Conservation (phyloP, 73 alveolate genomes). For the Uronychia setigera region DNA sequence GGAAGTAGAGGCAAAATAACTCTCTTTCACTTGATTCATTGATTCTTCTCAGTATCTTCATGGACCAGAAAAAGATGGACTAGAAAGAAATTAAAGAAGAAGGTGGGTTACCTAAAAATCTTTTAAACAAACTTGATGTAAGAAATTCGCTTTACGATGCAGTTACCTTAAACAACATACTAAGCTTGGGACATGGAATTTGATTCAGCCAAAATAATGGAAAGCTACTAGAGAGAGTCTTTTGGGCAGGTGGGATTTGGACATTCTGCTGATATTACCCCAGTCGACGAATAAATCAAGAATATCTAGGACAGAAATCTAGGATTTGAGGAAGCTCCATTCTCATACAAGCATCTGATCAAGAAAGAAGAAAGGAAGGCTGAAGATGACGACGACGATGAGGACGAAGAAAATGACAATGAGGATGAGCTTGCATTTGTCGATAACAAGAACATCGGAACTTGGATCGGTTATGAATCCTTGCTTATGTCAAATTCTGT, state of each 20-base stretch:
- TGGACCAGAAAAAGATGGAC: not conserved
- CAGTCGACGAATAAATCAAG: not conserved
- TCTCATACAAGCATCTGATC: no score
- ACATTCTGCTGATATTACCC: not conserved
- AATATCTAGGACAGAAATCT: no score
- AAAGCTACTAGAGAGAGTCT: not conserved
- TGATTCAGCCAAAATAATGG: not conserved
- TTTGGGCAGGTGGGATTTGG: no score
- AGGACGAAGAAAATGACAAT: no score
- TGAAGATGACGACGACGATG: no score
- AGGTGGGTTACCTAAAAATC: not conserved
- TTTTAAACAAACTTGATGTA: not conserved
- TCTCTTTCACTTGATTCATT: not conserved
- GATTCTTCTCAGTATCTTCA: not conserved
- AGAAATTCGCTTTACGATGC: not conserved
- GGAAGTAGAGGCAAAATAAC: not conserved
- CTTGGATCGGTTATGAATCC: no score
- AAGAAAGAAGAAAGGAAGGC: no score
- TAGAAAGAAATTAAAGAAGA: not conserved
- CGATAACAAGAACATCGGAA: no score
- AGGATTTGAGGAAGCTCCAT: no score
- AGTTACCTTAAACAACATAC: not conserved
- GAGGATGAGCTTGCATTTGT: no score
- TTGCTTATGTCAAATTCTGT: no score
- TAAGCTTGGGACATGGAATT: slow-evolving; percentile 1